Base-by-base conservation (phyloP, 2,329 filamentous ascomycete species). In the Dryadomyces sulphureus region DNA sequence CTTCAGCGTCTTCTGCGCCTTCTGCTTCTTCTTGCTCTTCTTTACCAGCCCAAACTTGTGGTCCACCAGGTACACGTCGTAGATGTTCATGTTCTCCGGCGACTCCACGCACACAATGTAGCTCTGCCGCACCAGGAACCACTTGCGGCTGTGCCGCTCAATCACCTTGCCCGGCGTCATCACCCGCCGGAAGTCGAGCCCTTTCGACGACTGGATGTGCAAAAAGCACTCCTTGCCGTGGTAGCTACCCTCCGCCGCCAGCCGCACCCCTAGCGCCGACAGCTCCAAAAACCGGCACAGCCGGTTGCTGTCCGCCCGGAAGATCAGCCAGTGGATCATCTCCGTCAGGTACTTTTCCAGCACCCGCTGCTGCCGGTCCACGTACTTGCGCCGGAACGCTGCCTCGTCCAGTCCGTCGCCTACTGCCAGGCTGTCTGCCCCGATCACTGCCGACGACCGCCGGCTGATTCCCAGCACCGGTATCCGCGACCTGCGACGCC, bases 101-200 rank as follows among this genome's bases (percentile, higher is more conserved):
- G 92, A 95, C 59, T 96, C 90, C n/a, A 96, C 89, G 54, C 90
- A 95, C 39, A 94, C 90, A 49, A 98, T 81, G 58, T 98, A 98
- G 65, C 88, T 96, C 62, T 96, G 89, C 44, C 92, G 75, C n/a
- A 98, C 88, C 19, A 96, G 70, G 60, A 98, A 98, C 92, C 92
- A 98, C 61, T 95, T 95, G 17, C 88, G 86, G 50, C 79, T 83
- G 62, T 95, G 89, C 12, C 88, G 77, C 45, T 79, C 78, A 57
- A 88, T 84, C 51, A 94, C 73, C 55, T 88, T 80, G 44, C 77
- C 72, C 0, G 87, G 86, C 2, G 81, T 88, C 58, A 92, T 69
- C 30, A 89, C 81, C 53, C 81, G 81, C 50, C 88, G 76, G 57
- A 90, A 88, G 61, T 94, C 87, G 21, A 94, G 71, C 3, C 88